Percentiles rank a stretch among this genome's conserved stretches.
Evolutionary conservation across 2,329 filamentous ascomycete species (phyloP).

Genomic region (Akanthomyces lecanii): DNA sequence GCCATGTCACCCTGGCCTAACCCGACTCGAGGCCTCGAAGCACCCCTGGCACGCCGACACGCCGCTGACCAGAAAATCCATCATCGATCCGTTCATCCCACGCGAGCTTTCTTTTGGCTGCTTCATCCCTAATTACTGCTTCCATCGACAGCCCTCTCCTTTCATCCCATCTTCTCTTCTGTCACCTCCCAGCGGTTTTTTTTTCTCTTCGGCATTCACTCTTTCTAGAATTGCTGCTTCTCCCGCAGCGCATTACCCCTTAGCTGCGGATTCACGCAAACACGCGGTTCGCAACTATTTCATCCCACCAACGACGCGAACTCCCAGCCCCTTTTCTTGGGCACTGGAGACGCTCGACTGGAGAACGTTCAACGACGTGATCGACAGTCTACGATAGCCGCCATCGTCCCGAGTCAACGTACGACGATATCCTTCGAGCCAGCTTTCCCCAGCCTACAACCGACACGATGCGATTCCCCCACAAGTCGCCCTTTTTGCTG

Average conservation of each 20-base stretch:
- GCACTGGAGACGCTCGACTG: not conserved
- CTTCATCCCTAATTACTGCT: constrained; percentile 8
- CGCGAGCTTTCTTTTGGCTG: constrained; percentile 13
- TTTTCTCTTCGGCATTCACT: not conserved
- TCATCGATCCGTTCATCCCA: constrained; percentile 1
- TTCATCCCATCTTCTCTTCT: not conserved
- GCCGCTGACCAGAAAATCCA: not conserved
- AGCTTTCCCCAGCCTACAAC: not conserved
- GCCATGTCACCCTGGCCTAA: not conserved
- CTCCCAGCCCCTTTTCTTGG: not conserved
- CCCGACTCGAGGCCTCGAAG: not conserved
- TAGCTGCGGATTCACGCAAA: not conserved
- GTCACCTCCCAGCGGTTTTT: not conserved
- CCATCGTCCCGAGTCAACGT: not conserved
- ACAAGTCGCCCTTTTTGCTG: constrained; percentile 48
- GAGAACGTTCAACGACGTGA: not conserved
- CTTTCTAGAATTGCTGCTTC: not conserved
- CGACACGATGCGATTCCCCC: constrained; percentile 51
- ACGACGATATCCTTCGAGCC: not conserved
- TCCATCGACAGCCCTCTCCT: not conserved
- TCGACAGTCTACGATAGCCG: not conserved
- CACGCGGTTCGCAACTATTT: not conserved
- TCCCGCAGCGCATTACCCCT: not conserved
- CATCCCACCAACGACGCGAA: not conserved
- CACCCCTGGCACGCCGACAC: not conserved